Evolutionary conservation across 805 yeast species (phyloP).

Genomic region (Zygoascus tannicola): DNA sequence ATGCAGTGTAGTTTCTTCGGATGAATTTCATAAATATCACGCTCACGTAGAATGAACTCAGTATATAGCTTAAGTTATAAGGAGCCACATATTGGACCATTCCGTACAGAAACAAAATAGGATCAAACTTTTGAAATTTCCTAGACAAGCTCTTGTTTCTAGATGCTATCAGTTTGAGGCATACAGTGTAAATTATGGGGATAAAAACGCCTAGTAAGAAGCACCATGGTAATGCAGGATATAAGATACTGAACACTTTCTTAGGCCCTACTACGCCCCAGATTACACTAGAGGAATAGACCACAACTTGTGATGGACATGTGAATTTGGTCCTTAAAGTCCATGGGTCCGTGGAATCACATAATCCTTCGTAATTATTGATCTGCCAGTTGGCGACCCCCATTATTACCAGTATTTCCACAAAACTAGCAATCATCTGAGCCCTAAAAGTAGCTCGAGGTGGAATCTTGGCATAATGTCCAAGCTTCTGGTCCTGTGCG

Average conservation of each 20-base stretch:
- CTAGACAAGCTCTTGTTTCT: neutral
- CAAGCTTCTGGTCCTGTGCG: conserved; percentile 48
- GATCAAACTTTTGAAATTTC: conserved; percentile 5
- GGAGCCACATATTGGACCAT: conserved; percentile 2
- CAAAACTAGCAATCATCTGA: conserved; percentile 21
- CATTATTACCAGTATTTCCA: conserved; percentile 3
- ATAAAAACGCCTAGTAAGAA: conserved; percentile 44
- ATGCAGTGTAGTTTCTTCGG: conserved; percentile 38
- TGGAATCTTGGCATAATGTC: conserved; percentile 50
- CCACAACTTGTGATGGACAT: conserved; percentile 31
- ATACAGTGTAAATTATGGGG: neutral
- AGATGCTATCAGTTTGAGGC: neutral
- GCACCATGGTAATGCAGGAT: conserved; percentile 51
- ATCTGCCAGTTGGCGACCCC: conserved; percentile 28
- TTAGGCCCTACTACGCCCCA: conserved; percentile 43
- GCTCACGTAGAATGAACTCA: conserved; percentile 34
- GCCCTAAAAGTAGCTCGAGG: conserved; percentile 47
- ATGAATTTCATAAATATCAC: conserved; percentile 38
- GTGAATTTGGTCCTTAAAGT: conserved; percentile 23
- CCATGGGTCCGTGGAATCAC: conserved; percentile 33
- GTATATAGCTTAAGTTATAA: conserved; percentile 15
- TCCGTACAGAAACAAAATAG: conserved; percentile 5
- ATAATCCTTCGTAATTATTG: conserved; percentile 29
- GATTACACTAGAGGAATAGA: conserved; percentile 39
- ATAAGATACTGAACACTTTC: conserved; percentile 39